A percentile compares a stretch with the other conserved stretches of the same genome.
These are phyloP conservation scores for Parafenestella ontariensis DNA, from an alignment of 2,329 filamentous ascomycete species.

Conservation along the genomic window DNA sequence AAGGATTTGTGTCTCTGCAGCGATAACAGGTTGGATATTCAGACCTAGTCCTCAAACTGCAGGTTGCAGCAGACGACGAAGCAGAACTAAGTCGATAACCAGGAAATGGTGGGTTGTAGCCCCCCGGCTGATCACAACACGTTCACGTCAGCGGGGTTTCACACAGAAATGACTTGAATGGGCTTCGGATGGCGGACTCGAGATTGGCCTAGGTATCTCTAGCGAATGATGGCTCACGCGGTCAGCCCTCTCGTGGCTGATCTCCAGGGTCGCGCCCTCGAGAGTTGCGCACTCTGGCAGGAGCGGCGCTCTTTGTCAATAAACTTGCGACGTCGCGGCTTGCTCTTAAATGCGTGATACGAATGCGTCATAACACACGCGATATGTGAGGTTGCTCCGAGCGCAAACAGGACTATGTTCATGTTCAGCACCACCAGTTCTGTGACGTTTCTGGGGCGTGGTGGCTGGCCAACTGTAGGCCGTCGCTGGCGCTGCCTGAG, in stretches of 20 bases:
- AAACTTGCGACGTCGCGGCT: constrained; percentile 33
- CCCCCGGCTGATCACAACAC: constrained; percentile 19
- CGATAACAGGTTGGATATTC: constrained; percentile 3
- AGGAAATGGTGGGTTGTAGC: constrained; percentile 12
- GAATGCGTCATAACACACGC: neutral
- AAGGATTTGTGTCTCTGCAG: constrained; percentile 6
- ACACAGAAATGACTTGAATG: constrained; percentile 27
- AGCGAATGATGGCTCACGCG: constrained; percentile 42
- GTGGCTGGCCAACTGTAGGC: constrained; percentile 22
- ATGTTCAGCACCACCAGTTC: constrained; percentile 16
- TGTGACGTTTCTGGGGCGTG: constrained; percentile 26
- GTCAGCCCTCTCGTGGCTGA: constrained; percentile 18
- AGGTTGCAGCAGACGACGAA: constrained; percentile 15
- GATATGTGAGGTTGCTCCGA: neutral
- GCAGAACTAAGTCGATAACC: constrained; percentile 13
- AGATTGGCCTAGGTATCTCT: constrained; percentile 23
- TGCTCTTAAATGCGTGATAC: constrained; percentile 8
- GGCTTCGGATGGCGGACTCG: constrained; percentile 29
- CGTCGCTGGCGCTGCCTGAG: constrained; percentile 16
- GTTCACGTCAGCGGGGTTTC: constrained; percentile 36
- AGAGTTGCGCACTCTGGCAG: neutral
- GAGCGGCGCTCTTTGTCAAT: constrained; percentile 11
- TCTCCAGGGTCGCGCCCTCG: neutral
- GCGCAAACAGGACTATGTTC: neutral
- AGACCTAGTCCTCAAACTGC: constrained; percentile 11